Evolutionary conservation across 495 filamentous ascomycete genomes (phyloP), one percentile per base, ranked within the genome.

Genomic region (Trichocladium uniseriatum): DNA sequence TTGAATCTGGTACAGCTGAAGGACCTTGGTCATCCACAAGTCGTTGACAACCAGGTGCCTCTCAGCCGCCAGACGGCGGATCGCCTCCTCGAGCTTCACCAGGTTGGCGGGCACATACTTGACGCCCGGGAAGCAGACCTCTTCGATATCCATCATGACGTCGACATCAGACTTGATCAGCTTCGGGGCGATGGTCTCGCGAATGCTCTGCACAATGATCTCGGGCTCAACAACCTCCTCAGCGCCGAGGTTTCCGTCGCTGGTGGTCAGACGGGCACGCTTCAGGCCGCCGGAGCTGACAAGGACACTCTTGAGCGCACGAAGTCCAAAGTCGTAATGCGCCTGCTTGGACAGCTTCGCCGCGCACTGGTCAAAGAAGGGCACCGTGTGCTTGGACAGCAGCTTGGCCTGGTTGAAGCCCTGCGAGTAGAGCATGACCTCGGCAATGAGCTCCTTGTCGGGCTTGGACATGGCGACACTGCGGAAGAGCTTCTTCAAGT

Each of bases 381-480:
- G 94, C 38, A 99, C 92, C 1, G 88, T 94, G 42, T 95, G 87
- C 64, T 86, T 90, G 5, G 92, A 94, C 14, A 99, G 72, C 49
- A 82, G 73, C 68, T 96, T 96, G 24, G 92, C 92, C 63, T 94
- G 85, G 59, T 84, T 89, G 76, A 99, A 99, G 54, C 92, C 92
- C 71, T 99, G 92, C 5, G 92, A 99, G 72, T 94, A 99, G 18
- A 99, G 82, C 92, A 97, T 99, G 48, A 99, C 92, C 71, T 99
- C 92, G 15, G 92, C 84, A 68, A 99, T 99, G 53, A 97, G 86
- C 64, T 99, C 92, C 67, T 99, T 99, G 70, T 99, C 92, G 0
- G 92, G 92, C 66, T 97, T 96, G 8, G 94, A 97, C 92, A 99
- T 99, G 35, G 92, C 92, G 39, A 99, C 92, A 60, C 94, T 97